Base-by-base conservation (phyloP, 306 rosid genomes). In the Glycyrrhiza uralensis region DNA sequence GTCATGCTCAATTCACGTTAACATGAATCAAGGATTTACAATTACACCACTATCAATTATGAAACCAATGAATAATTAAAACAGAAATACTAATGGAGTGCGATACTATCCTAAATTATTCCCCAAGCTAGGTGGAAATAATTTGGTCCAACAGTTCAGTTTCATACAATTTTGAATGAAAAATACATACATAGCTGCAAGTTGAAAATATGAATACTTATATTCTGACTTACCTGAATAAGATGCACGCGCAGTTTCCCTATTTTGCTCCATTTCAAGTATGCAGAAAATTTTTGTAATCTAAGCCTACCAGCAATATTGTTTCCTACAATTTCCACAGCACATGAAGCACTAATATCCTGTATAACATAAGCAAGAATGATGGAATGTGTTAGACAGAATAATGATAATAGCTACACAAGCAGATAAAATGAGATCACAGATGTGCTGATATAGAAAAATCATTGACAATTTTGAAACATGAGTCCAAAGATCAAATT, bases 261-360 rank as follows among this genome's bases (percentile, higher is more conserved):
- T 42, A 93, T 84, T 79, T 83, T 86, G 87, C 97, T 93, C 98
- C 97, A 93, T 70, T 89, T 89, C 87, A 93, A 70, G 76, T 74
- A 38, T 67, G 88, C 29, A 2, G 84, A 52, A 67, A 88, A 83
- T 39, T 66, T 52, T 69, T 83, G 69, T 83, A 93, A 66, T 61
- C 13, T 75, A 46, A 90, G 81, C 35, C 66, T 76, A 15, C 93
- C 93, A 41, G 80, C 72, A 70, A 90, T 54, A 20, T 63, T 76
- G 75, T 80, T 84, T 59, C 58, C 73, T 68, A 36, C n/a, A 38
- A 93, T 83, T 73, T 88, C 54, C 19, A 83, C 87, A 76, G 83
- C 71, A 69, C 85, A 68, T 32, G 88, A 87, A 62, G 88, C 91
- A 41, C 85, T 76, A 55, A 88, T 75, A 72, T 88, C 90, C 98